Base-by-base conservation (phyloP, 208 protist species). In the Vickermania ingenoplastis region DNA sequence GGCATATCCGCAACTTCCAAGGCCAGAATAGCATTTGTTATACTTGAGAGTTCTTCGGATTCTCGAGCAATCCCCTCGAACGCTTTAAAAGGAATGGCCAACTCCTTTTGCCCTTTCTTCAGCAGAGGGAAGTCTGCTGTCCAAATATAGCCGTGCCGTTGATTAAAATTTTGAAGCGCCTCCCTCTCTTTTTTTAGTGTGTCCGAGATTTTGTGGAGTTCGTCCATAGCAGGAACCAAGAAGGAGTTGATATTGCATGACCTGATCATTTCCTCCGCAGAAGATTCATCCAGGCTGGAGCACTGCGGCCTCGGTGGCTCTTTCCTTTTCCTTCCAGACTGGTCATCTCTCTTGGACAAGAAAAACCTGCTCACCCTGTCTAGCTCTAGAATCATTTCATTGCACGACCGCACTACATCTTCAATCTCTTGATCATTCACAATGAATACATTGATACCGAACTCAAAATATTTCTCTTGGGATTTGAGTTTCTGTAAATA, bases 81-180 rank as follows among this genome's bases (percentile, higher is more conserved):
- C 36, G 36, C 36, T 45, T 45, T 45, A 17, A n/a, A 45, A 7
- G 7, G 11, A 45, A 45, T 45, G 11, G 17, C 17, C 17, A n/a
- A 7, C 36, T 27, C 61, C 63, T 23, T 67, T 22, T 22, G n/a
- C 53, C 66, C 79, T n/a, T 60, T 52, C n/a, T 71, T 60, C 50
- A 86, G 53, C 36, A 41, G 31, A 28, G 62, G 56, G 27, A 78
- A 57, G 25, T 82, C 57, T 1, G 66, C 75, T 11, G 79, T 86
- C 75, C 73, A 80, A 7, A 86, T 36, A 60, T 69, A 86, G 24
- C 69, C 73, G 29, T 72, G 71, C 22, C 41, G 30, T 23, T 61
- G 55, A 52, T 77, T 86, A 4, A 82, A 45, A 2, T 55, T 51
- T 30, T 57, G 67, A 36, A 86, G 49, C 45, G 69, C 49, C 51